phyloP scores from a whole-genome alignment of 257 asterid species.

The Perilla frutescens region DNA sequence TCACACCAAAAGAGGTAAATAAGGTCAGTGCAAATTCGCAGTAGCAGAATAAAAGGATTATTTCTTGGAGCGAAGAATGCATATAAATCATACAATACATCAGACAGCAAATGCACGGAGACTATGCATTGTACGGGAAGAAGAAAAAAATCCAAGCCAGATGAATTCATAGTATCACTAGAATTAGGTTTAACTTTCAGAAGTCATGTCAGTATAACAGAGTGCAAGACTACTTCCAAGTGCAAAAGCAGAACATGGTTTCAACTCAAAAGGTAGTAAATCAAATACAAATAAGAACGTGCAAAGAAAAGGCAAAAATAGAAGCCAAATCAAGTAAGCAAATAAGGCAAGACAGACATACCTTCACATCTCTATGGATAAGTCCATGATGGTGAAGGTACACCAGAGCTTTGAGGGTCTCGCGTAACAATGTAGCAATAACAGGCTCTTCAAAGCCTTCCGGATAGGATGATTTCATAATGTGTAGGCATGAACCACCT shows the following conservation, averaged over 20 bases:
- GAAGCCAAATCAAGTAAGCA: slow-evolving; percentile 13
- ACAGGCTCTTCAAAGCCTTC: slow-evolving; percentile 99
- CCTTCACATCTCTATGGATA: slow-evolving; percentile 99
- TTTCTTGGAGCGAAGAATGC: slow-evolving; percentile 1
- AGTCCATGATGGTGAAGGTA: slow-evolving; percentile 95
- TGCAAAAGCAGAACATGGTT: slow-evolving; percentile 15
- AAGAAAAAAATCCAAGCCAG: slow-evolving; percentile 4
- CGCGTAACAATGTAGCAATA: slow-evolving; percentile 82
- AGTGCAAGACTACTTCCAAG: slow-evolving; percentile 13
- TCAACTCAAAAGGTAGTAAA: slow-evolving; percentile 23
- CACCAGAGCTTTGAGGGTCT: slow-evolving; percentile 96
- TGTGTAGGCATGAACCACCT: slow-evolving; percentile 98
- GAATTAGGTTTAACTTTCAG: slow-evolving; percentile 15
- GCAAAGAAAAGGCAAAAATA: slow-evolving; percentile 16
- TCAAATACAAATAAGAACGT: slow-evolving; percentile 19
- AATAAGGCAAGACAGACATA: slow-evolving; percentile 34
- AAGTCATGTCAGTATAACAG: slow-evolving; percentile 20
- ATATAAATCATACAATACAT: slow-evolving; percentile 18
- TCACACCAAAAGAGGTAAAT: slow-evolving; percentile 29
- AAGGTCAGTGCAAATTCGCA: background rate
- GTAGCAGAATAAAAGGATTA: slow-evolving; percentile 26
- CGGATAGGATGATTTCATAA: slow-evolving; percentile 83
- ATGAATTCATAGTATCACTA: slow-evolving; percentile 13
- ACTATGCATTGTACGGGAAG: slow-evolving; percentile 5
- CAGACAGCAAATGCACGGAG: slow-evolving; percentile 20